Conservation (phyloP, 306 rosid species). For the Malus sieversii region DNA sequence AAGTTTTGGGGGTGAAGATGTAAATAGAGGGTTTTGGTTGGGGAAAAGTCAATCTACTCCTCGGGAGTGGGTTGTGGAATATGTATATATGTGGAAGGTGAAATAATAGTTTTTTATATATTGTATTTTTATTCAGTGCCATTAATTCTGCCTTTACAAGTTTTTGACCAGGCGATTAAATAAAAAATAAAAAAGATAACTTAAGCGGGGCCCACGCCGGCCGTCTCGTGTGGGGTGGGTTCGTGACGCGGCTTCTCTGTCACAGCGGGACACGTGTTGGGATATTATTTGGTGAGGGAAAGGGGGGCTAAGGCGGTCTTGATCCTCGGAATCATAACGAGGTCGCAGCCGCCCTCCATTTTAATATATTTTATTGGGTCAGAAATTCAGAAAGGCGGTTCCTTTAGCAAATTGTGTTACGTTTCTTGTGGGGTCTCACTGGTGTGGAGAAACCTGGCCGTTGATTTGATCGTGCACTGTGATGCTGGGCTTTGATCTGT, state of each 20-base stretch:
- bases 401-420: constrained; percentile 3
- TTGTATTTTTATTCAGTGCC: neutral
- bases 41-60: constrained; percentile 38
- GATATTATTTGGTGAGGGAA: neutral
- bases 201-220: constrained; percentile 28
- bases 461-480: neutral
- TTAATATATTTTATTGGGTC: neutral
- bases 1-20: constrained; percentile 58
- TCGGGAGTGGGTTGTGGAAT: constrained; percentile 17
- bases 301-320: constrained; percentile 33
- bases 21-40: constrained; percentile 32
- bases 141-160: neutral
- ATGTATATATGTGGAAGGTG: constrained; percentile 36
- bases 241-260: constrained; percentile 5
- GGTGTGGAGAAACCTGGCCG: neutral
- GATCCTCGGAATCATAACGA: constrained; percentile 39
- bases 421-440: constrained; percentile 3
- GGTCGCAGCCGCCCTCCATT: constrained; percentile 70
- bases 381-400: constrained; percentile 21
- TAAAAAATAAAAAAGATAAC: neutral
- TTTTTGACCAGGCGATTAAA: neutral
- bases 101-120: constrained; percentile 28
- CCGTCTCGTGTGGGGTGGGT: constrained; percentile 32
- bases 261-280: constrained; percentile 26
- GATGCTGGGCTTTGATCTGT: neutral